A percentile compares a stretch with the other conserved stretches of the same genome.
Conservation (phyloP, 108 stramenopile species). For the Aurantiochytrium sp. region DNA sequence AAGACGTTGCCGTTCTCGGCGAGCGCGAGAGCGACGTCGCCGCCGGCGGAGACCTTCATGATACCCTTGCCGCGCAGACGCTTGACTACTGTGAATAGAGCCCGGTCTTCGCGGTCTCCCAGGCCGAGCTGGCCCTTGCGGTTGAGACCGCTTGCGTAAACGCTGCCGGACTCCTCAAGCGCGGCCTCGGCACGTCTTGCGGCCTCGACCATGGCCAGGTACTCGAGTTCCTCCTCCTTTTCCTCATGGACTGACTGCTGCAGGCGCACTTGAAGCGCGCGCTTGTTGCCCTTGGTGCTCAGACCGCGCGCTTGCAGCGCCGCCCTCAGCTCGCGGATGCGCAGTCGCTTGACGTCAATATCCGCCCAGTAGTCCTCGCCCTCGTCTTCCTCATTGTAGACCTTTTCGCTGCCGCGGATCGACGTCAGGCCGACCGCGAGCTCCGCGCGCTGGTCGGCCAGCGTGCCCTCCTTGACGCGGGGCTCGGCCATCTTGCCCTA, state of each 20-base stretch:
- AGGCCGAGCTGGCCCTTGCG: slow-evolving; percentile 64
- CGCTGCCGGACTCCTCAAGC: slow-evolving; percentile 67
- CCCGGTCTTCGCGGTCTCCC: slow-evolving; percentile 59
- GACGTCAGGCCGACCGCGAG: background rate
- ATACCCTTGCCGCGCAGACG: slow-evolving; percentile 57
- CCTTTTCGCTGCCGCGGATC: background rate
- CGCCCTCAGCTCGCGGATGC: slow-evolving; percentile 50
- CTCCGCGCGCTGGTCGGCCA: background rate
- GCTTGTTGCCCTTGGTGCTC: slow-evolving; percentile 54
- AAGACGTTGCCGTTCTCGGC: slow-evolving; percentile 67
- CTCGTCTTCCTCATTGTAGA: background rate
- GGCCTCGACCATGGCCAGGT: slow-evolving; percentile 59
- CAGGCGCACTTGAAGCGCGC: slow-evolving; percentile 53
- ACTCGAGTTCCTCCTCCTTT: slow-evolving; percentile 49
- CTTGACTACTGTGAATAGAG: slow-evolving; percentile 54
- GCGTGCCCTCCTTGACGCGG: background rate
- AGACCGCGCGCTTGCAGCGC: slow-evolving; percentile 62
- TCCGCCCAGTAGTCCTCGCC: slow-evolving; percentile 29
- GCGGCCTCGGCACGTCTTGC: slow-evolving; percentile 57
- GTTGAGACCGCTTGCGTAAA: slow-evolving; percentile 59
- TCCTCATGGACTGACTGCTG: slow-evolving; percentile 58
- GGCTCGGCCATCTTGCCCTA: background rate
- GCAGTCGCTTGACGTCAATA: slow-evolving; percentile 43
- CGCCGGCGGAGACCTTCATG: slow-evolving; percentile 52
- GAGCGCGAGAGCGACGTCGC: slow-evolving; percentile 56